Conservation (phyloP, 1,139 yeast genomes). For the Saccharomyces hybrid region DNA sequence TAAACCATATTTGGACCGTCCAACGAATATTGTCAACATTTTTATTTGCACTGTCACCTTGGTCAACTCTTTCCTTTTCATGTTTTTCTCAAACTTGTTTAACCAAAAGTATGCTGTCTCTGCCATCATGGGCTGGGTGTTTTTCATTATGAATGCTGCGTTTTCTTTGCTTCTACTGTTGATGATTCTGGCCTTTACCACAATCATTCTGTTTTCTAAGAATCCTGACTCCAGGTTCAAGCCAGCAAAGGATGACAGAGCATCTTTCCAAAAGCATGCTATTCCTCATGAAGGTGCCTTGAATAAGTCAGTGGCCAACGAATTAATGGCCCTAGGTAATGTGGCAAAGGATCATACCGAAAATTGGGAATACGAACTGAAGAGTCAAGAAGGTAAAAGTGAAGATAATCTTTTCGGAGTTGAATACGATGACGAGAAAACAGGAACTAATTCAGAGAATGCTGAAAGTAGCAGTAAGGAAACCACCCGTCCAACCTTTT, state of each 20-base stretch:
- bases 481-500: conserved; percentile 16
- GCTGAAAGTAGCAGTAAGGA: conserved; percentile 7
- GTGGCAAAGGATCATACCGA: conserved; percentile 66
- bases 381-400: conserved; percentile 35
- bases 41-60: conserved; percentile 57
- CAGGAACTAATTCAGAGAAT: conserved; percentile 6
- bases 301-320: conserved; percentile 40
- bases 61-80: conserved; percentile 61
- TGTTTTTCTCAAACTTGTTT: conserved; percentile 66
- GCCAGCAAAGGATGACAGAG: conserved; percentile 77
- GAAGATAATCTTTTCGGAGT: conserved; percentile 11
- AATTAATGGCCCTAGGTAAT: conserved; percentile 32
- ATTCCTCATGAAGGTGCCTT: conserved; percentile 33
- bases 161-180: conserved; percentile 58
- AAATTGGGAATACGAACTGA: conserved; percentile 55
- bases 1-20: conserved; percentile 62
- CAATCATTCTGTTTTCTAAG: conserved; percentile 52
- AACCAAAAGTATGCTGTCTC: conserved; percentile 60
- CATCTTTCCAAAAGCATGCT: conserved; percentile 63
- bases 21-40: conserved; percentile 62
- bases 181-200: conserved; percentile 51
- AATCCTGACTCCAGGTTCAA: conserved; percentile 79
- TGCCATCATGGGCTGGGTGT: conserved; percentile 75
- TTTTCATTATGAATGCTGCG: conserved; percentile 70
- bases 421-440: conserved; percentile 12